Conservation (phyloP, 106 monocot genomes). For the Iris macrosiphon region DNA sequence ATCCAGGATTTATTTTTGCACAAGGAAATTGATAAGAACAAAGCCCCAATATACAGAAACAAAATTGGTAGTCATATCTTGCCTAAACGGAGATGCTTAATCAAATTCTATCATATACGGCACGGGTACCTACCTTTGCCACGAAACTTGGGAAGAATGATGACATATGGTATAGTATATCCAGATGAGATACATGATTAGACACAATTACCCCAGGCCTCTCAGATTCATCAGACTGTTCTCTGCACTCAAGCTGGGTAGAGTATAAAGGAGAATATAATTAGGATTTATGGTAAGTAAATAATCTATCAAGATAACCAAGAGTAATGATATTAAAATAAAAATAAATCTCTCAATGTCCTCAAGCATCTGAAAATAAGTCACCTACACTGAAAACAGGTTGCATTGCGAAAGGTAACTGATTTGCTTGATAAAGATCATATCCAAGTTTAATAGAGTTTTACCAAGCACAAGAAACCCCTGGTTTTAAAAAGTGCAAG, state of each 20-base stretch:
- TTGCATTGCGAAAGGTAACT: too few species aligned
- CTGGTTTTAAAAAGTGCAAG: too few species aligned
- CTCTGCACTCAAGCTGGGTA: constrained; percentile 29
- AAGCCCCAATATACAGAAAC: constrained; percentile 6
- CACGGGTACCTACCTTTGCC: constrained; percentile 59
- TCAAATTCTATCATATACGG: background rate
- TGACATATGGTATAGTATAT: constrained; percentile 79
- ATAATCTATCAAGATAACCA: too few species aligned
- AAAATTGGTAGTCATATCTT: background rate
- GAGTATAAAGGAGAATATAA: too few species aligned
- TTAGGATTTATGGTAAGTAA: too few species aligned
- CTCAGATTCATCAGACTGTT: constrained; percentile 32
- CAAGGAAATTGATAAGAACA: constrained; percentile 20
- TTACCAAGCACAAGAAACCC: too few species aligned
- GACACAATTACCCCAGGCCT: constrained; percentile 57
- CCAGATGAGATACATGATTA: constrained; percentile 68
- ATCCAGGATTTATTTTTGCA: constrained; percentile 12
- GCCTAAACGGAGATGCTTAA: background rate
- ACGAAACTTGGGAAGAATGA: constrained; percentile 78
- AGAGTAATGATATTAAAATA: too few species aligned
- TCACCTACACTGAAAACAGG: too few species aligned
- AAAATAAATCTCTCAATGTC: too few species aligned
- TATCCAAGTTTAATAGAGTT: too few species aligned
- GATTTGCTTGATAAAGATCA: too few species aligned
- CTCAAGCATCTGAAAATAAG: too few species aligned